These are phyloP conservation scores for Chlamydomonas sphaeroides DNA, from an alignment of 139 green algal species.

Conservation along the genomic window DNA sequence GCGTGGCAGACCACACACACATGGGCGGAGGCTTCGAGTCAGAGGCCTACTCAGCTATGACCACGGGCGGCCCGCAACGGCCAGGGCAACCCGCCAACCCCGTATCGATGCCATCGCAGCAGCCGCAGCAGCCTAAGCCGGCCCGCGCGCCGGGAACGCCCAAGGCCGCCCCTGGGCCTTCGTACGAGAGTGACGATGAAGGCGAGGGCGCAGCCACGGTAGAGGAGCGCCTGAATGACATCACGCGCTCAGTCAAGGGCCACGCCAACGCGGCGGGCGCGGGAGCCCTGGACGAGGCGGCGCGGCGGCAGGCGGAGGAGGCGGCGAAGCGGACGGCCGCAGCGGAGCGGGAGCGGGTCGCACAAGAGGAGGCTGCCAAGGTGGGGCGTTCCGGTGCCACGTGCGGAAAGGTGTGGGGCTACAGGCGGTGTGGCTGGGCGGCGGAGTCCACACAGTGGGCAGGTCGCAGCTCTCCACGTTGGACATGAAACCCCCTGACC, in stretches of 20 bases:
- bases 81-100: slow-evolving; percentile 14
- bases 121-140: background rate
- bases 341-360: background rate
- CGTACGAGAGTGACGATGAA: slow-evolving; percentile 25
- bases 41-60: background rate
- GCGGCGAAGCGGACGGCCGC: slow-evolving; percentile 2
- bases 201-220: background rate
- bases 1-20: background rate
- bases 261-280: slow-evolving; percentile 15
- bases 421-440: too few species aligned
- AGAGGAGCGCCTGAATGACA: slow-evolving; percentile 21
- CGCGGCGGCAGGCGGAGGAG: slow-evolving; percentile 17
- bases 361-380: background rate
- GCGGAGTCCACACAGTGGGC: too few species aligned
- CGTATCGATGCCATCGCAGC: background rate
- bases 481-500: too few species aligned
- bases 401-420: too few species aligned
- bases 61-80: background rate
- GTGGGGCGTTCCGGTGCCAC: too few species aligned
- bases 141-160: background rate
- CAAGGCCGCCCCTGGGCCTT: slow-evolving; percentile 16
- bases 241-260: slow-evolving; percentile 13
- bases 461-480: too few species aligned
- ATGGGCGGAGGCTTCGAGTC: background rate
- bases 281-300: background rate